Percentiles rank a stretch among this genome's conserved stretches.
Evolutionary conservation across 345 rosid species (phyloP).

Genomic region (Cardiospermum halicacabum): DNA sequence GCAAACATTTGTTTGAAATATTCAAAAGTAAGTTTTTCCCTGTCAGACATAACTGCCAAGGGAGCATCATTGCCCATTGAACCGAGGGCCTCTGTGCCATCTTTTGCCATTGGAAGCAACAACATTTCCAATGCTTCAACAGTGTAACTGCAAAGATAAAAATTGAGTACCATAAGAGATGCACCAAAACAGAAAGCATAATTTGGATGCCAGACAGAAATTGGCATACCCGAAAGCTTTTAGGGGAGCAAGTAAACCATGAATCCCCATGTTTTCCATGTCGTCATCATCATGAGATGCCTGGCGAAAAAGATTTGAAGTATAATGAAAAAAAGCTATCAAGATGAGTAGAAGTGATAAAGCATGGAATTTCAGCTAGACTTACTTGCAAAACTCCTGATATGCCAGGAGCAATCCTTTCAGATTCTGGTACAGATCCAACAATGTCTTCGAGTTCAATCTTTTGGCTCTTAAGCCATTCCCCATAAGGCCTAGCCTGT

Average conservation of each 20-base stretch:
- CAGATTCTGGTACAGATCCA: conserved; percentile 61
- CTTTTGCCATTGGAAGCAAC: conserved; percentile 98
- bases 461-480: conserved; percentile 90
- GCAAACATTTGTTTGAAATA: conserved; percentile 99
- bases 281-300: conserved; percentile 66
- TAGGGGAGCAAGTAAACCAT: conserved; percentile 81
- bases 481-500: conserved; percentile 78
- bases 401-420: conserved; percentile 51
- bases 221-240: conserved; percentile 90
- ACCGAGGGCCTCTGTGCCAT: conserved; percentile 95
- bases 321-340: conserved; percentile 2
- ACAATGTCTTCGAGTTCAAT: conserved; percentile 71
- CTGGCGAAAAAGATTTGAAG: conserved; percentile 26
- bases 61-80: conserved; percentile 99
- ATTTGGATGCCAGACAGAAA: not conserved
- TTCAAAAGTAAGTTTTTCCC: conserved; percentile 87
- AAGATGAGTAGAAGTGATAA: not conserved
- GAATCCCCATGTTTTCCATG: conserved; percentile 87
- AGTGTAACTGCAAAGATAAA: conserved; percentile 64
- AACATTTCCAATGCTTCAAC: conserved; percentile 97
- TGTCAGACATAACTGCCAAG: conserved; percentile 89
- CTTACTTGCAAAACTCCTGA: conserved; percentile 65
- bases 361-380: not conserved
- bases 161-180: conserved; percentile 8
- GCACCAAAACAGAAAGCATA: not conserved